A percentile compares a stretch with the other conserved stretches of the same genome.
These are phyloP conservation scores for Rhizophora mangle DNA, from an alignment of 345 rosid species.

Conservation along the genomic window DNA sequence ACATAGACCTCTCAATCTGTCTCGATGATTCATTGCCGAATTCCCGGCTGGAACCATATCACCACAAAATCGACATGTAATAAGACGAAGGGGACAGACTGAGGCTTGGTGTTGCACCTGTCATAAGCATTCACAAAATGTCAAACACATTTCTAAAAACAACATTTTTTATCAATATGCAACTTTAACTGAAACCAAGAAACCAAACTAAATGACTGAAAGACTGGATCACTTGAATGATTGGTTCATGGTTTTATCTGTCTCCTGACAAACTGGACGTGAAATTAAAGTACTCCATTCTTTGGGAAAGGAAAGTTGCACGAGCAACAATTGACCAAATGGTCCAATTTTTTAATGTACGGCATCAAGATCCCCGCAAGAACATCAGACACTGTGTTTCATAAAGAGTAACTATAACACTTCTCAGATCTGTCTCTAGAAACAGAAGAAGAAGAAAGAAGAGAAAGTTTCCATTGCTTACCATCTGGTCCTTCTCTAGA, in stretches of 20 bases:
- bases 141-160: not conserved
- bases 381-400: not conserved
- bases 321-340: not conserved
- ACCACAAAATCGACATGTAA: constrained; percentile 83
- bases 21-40: constrained; percentile 62
- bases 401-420: not conserved
- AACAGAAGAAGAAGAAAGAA: not conserved
- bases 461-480: constrained; percentile 24
- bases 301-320: no score
- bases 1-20: constrained; percentile 76
- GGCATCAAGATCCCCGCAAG: not conserved
- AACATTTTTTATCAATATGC: no score
- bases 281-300: no score
- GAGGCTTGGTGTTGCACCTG: constrained; percentile 86
- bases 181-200: not conserved
- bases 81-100: constrained; percentile 61
- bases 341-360: no score
- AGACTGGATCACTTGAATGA: no score
- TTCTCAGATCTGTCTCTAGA: no score
- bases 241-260: no score
- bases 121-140: not conserved
- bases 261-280: no score
- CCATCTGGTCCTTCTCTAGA: constrained; percentile 90
- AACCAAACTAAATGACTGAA: no score
- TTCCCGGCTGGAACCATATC: constrained; percentile 92